A percentile compares a stretch with the other conserved stretches of the same genome.
These are phyloP conservation scores for Zygotorulaspora chibaensis DNA, from an alignment of 805 yeast species.

Conservation along the genomic window DNA sequence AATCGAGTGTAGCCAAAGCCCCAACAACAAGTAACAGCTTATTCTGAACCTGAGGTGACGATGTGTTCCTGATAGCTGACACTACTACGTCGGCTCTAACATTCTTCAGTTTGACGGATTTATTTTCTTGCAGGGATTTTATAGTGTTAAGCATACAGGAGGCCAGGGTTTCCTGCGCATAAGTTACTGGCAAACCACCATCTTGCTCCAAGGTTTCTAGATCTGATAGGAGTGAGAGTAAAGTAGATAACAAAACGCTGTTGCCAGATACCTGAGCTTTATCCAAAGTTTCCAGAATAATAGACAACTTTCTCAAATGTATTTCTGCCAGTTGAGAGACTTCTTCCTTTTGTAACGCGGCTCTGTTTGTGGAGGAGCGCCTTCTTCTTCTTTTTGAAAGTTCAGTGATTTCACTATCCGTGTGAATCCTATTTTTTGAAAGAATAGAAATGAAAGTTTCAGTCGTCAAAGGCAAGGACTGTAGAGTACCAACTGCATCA, in stretches of 20 bases:
- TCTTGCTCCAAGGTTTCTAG: conserved; percentile 83
- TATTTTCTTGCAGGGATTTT: conserved; percentile 44
- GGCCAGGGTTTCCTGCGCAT: conserved; percentile 87
- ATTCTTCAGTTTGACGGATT: conserved; percentile 52
- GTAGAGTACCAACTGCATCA: conserved; percentile 51
- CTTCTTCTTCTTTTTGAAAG: conserved; percentile 75
- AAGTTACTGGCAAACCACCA: conserved; percentile 85
- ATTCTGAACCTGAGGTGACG: conserved; percentile 94
- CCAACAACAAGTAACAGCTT: conserved; percentile 79
- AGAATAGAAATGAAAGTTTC: conserved; percentile 57
- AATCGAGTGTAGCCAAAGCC: conserved; percentile 79
- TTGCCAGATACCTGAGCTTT: conserved; percentile 33
- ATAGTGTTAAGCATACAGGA: conserved; percentile 75
- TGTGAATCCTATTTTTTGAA: conserved; percentile 53
- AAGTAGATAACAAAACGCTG: conserved; percentile 45
- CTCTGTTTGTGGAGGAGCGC: conserved; percentile 70
- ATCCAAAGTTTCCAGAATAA: conserved; percentile 76
- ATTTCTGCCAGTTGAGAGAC: conserved; percentile 69
- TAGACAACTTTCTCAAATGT: conserved; percentile 73
- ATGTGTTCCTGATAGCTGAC: conserved; percentile 81
- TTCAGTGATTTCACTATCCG: conserved; percentile 37
- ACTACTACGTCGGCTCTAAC: conserved; percentile 88
- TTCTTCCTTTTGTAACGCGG: conserved; percentile 64
- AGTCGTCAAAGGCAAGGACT: conserved; percentile 50
- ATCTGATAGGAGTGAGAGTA: conserved; percentile 65